Base-by-base conservation (phyloP, 208 protist genomes). In the Leishmania major region DNA sequence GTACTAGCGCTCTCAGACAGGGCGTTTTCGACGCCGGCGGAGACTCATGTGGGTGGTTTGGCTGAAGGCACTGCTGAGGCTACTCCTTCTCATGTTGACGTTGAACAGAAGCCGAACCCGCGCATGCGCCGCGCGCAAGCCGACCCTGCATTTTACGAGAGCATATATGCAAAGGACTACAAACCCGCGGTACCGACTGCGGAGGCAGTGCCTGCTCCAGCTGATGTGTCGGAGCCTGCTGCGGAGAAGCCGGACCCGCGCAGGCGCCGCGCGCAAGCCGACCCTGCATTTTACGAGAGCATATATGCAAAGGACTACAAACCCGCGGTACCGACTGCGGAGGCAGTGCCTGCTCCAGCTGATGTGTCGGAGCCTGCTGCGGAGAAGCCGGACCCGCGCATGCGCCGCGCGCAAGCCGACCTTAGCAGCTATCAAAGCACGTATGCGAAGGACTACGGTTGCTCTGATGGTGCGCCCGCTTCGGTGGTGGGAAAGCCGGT, bases 271-370 rank as follows among this genome's bases (percentile, higher is more conserved):
- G 45, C 37, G 3, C 69, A 1, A 1, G 69, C 69, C 0, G 15
- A 37, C 19, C 35, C 4, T 22, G 35, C 66, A 71, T 19, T n/a
- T 4, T 90, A 90, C 69, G 67, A 83, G 37, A 84, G 76, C 59
- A 87, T 73, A 10, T 57, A 83, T 11, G 82, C 82, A 49, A 59
- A 53, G 69, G 87, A 86, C 79, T 90, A 84, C 64, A 73, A 82
- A 43, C 37, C 78, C 17, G 64, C 75, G 40, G 74, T 25, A 37
- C 10, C 31, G 67, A 28, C 11, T 1, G n/a, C 43, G 47, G 28
- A 28, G 7, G 71, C 22, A 25, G 10, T 6, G 71, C 28, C 3
- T 15, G 6, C 37, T n/a, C 11, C 19, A 13, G 2, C 53, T 0
- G 45, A 28, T 28, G 0, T 13, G 8, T 22, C 28, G 2, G 59